Evolutionary conservation across 1,284 basidiomycete genomes (phyloP).

Genomic region (Jaminaea rosea): DNA sequence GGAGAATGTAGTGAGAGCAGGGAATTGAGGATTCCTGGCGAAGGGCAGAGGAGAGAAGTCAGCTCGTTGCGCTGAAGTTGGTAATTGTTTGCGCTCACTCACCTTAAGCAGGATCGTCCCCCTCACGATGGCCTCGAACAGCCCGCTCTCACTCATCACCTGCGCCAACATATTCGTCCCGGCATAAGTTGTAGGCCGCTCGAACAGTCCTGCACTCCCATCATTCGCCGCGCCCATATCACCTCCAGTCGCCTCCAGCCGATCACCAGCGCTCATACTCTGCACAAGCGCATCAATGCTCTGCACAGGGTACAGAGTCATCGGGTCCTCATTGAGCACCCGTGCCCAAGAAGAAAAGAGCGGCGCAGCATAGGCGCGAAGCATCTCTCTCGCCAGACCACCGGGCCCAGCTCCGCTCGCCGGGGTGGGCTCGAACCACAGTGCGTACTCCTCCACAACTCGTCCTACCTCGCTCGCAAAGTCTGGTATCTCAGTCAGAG

Average conservation of each 20-base stretch:
- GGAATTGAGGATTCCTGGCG: slow-evolving; percentile 30
- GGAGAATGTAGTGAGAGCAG: slow-evolving; percentile 24
- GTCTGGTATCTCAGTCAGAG: slow-evolving; percentile 34
- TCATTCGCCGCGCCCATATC: neutral
- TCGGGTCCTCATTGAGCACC: slow-evolving; percentile 27
- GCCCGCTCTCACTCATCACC: slow-evolving; percentile 18
- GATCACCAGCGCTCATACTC: slow-evolving; percentile 12
- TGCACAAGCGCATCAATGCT: slow-evolving; percentile 33
- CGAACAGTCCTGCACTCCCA: neutral
- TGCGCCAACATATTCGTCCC: slow-evolving; percentile 13
- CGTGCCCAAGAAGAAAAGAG: slow-evolving; percentile 23
- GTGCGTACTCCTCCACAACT: slow-evolving; percentile 29
- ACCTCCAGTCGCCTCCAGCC: slow-evolving; percentile 1
- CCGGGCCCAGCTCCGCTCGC: neutral
- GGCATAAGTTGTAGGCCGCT: neutral
- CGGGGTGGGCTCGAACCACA: slow-evolving; percentile 31
- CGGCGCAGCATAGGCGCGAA: slow-evolving; percentile 17
- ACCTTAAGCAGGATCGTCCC: slow-evolving; percentile 22
- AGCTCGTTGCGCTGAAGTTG: neutral
- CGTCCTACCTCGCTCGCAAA: slow-evolving; percentile 37
- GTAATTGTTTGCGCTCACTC: neutral
- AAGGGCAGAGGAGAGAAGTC: neutral
- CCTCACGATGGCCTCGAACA: slow-evolving; percentile 27
- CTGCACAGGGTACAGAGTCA: slow-evolving; percentile 29
- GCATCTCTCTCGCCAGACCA: neutral